Evolutionary conservation across 1,284 basidiomycete species (phyloP), one percentile per base, ranked within the genome.

Genomic region (Ceratobasidium sp.): DNA sequence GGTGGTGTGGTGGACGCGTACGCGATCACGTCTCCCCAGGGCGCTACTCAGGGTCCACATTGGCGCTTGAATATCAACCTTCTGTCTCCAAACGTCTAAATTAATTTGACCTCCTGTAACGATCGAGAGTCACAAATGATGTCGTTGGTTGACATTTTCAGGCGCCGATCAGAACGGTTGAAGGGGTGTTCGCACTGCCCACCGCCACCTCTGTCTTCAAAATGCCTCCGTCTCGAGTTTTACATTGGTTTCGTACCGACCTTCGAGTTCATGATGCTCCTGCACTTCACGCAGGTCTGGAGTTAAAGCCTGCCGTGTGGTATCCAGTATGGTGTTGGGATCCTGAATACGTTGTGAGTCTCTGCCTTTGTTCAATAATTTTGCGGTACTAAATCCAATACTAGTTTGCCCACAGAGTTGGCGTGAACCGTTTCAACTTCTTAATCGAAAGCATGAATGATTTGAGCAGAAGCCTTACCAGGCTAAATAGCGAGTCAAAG

Each of bases 211-310:
- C 52, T 32, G 11, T 6, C 52, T 46, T n/a, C 32, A 49, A 62
- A 47, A 43, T 54, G 41, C 46, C 72, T 50, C 26, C 21, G 47
- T 47, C 62, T 21, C 67, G 82, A 46, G 82, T 84, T 3, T 74
- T 86, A 11, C 83, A 83, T 76, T 85, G 83, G 84, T 85, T 84
- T 79, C 78, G 84, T 43, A 84, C 85, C 28, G 85, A 87, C 77
- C 78, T 86, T 43, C 81, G 86, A 49, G 76, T 85, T 23, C 83
- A 84, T 76, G 85, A 86, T 70, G 85, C 84, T 6, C 85, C 85
- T 5, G 84, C 84, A 0, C 79, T 86, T 11, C 77, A 78, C 35
- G 80, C 80, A 30, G 84, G 84, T 0, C 77, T 85, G 13, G 78
- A 78, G 18, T 78, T 85, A 28, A 78, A 80, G 11, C 81, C 83